These are phyloP conservation scores for Penicillium sp. DNA, from an alignment of 2,329 filamentous ascomycete species.

Conservation along the genomic window DNA sequence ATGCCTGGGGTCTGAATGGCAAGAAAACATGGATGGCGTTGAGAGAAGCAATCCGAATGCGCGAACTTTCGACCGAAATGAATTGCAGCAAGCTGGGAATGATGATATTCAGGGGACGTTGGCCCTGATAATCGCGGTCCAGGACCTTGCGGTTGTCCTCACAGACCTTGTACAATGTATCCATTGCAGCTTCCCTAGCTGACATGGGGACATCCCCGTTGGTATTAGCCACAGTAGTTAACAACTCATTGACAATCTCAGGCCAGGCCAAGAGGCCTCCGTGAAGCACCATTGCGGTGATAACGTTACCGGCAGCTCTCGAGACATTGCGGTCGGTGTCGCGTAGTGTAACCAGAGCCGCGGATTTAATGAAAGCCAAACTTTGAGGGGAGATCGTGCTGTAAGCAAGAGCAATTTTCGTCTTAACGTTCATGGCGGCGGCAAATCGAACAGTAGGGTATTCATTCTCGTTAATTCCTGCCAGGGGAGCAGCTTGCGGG, in stretches of 20 bases:
- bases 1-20: conserved; percentile 75
- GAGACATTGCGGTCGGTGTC: conserved; percentile 81
- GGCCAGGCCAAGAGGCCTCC: conserved; percentile 90
- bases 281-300: conserved; percentile 83
- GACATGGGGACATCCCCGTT: conserved; percentile 66
- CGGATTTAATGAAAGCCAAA: conserved; percentile 74
- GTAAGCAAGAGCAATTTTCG: conserved; percentile 76
- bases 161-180: conserved; percentile 89
- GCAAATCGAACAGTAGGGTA: conserved; percentile 77
- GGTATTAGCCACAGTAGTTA: conserved; percentile 74
- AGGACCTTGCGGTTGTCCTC: conserved; percentile 89
- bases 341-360: conserved; percentile 74
- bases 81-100: conserved; percentile 89
- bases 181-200: conserved; percentile 90
- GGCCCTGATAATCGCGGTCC: conserved; percentile 82
- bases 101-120: conserved; percentile 82
- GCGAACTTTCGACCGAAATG: conserved; percentile 71
- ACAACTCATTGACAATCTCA: conserved; percentile 78
- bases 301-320: conserved; percentile 86
- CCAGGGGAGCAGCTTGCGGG: conserved; percentile 55
- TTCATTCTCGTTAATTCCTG: conserved; percentile 61
- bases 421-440: conserved; percentile 93
- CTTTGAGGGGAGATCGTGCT: conserved; percentile 72
- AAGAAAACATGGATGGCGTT: conserved; percentile 90
- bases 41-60: conserved; percentile 76